Evolutionary conservation across 169 alveolate genomes (phyloP).

Genomic region (Cryptosporidium sp.): DNA sequence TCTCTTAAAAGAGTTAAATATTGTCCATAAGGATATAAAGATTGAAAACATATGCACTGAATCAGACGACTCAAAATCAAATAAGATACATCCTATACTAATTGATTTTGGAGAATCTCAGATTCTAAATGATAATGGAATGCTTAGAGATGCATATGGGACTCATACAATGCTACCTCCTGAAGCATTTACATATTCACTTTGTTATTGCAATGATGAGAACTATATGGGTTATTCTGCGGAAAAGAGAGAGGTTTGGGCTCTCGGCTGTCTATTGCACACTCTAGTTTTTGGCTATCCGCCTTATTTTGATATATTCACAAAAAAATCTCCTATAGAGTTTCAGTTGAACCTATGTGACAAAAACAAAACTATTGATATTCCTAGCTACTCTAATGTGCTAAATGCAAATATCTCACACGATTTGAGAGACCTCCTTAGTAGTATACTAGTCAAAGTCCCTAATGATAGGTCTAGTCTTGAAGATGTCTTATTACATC

Average conservation of each 20-base stretch:
- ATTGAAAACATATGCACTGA: conserved; percentile 46
- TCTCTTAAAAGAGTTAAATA: conserved; percentile 5
- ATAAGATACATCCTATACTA: conserved; percentile 2
- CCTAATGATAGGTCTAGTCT: conserved; percentile 12
- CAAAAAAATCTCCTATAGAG: conserved; percentile 54
- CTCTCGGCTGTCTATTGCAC: conserved; percentile 55
- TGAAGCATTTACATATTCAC: conserved; percentile 37
- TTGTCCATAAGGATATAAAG: conserved; percentile 70
- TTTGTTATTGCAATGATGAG: neutral
- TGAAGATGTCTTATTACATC: conserved; percentile 6
- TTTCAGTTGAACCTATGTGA: conserved; percentile 48
- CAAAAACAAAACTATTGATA: neutral
- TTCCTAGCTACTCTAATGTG: conserved; percentile 39
- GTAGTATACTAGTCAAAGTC: conserved; percentile 13
- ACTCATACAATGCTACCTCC: conserved; percentile 66
- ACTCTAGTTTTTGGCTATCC: conserved; percentile 53
- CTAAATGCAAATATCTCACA: conserved; percentile 14
- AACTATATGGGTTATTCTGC: conserved; percentile 21
- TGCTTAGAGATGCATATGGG: conserved; percentile 61
- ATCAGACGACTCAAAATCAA: neutral
- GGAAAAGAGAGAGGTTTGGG: conserved; percentile 70
- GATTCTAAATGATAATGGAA: neutral
- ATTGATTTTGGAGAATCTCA: conserved; percentile 73
- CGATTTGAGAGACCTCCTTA: conserved; percentile 10
- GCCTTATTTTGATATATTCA: conserved; percentile 16